Percentiles rank a stretch among this genome's conserved stretches.
phyloP scores from a whole-genome alignment of 352 stramenopile species.

The Phytophthora podocarpi region DNA sequence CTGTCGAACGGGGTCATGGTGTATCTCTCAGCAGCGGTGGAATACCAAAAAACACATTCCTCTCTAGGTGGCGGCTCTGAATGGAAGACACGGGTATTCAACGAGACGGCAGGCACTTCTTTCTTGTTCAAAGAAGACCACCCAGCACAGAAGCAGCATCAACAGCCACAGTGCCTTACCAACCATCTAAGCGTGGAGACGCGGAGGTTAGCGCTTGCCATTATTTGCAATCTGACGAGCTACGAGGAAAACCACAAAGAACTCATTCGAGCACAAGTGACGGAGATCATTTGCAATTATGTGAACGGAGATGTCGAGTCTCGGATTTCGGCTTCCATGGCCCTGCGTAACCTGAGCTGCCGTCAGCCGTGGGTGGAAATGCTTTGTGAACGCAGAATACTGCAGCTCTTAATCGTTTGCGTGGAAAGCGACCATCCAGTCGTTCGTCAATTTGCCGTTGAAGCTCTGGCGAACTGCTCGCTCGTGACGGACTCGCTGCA shows the following conservation, averaged over 20 bases:
- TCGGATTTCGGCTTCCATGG: conserved; percentile 74
- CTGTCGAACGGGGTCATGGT: conserved; percentile 74
- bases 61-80: neutral
- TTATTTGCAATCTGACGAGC: conserved; percentile 79
- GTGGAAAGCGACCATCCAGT: conserved; percentile 54
- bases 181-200: conserved; percentile 45
- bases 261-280: conserved; percentile 76
- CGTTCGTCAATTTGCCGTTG: conserved; percentile 66
- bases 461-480: conserved; percentile 80
- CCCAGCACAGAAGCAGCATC: neutral
- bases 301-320: conserved; percentile 72
- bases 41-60: conserved; percentile 22
- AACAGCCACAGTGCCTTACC: conserved; percentile 13
- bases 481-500: conserved; percentile 76
- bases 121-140: conserved; percentile 21
- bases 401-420: conserved; percentile 65
- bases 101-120: conserved; percentile 5
- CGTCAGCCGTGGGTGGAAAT: conserved; percentile 79
- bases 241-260: conserved; percentile 84
- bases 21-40: conserved; percentile 63
- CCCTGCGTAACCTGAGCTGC: conserved; percentile 75
- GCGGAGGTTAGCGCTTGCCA: conserved; percentile 60
- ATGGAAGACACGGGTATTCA: neutral
- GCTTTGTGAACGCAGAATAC: conserved; percentile 73
- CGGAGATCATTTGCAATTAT: conserved; percentile 73